Evolutionary conservation across 2,329 filamentous ascomycete genomes (phyloP).

Genomic region (Sarocladium kiliense): DNA sequence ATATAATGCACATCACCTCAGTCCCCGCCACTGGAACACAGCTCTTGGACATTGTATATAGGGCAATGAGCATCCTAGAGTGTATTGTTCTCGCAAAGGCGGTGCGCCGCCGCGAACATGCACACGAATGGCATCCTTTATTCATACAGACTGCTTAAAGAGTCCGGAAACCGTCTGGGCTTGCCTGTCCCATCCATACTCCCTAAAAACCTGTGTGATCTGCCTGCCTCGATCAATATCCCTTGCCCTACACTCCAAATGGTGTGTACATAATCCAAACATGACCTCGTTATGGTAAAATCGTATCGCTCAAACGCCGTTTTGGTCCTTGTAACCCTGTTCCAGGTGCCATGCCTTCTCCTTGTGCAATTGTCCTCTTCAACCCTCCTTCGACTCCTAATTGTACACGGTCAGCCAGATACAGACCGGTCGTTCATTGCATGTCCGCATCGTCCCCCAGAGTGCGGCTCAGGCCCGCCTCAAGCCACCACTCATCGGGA

Average conservation of each 20-base stretch:
- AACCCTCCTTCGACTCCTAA: neutral
- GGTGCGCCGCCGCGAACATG: too few species aligned
- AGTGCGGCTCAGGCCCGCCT: slow-evolving; percentile 60
- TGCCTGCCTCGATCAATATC: too few species aligned
- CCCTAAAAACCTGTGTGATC: too few species aligned
- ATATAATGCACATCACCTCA: neutral
- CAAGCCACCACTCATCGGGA: slow-evolving; percentile 77
- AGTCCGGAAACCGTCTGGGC: too few species aligned
- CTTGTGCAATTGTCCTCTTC: neutral
- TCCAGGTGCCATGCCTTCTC: slow-evolving; percentile 12
- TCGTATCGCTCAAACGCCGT: neutral
- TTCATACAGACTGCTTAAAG: neutral
- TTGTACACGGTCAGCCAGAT: neutral
- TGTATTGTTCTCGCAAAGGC: too few species aligned
- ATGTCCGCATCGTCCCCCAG: slow-evolving; percentile 21
- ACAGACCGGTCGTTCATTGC: neutral
- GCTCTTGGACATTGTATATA: too few species aligned
- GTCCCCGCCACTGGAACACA: neutral
- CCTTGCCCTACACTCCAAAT: neutral
- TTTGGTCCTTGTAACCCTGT: neutral
- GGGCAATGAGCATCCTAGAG: too few species aligned
- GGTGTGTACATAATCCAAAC: neutral
- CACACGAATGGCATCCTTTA: neutral
- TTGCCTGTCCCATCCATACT: too few species aligned
- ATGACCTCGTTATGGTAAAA: neutral